Base-by-base conservation (phyloP, 2,329 filamentous ascomycete species). In the Dactylellina parvicollis region DNA sequence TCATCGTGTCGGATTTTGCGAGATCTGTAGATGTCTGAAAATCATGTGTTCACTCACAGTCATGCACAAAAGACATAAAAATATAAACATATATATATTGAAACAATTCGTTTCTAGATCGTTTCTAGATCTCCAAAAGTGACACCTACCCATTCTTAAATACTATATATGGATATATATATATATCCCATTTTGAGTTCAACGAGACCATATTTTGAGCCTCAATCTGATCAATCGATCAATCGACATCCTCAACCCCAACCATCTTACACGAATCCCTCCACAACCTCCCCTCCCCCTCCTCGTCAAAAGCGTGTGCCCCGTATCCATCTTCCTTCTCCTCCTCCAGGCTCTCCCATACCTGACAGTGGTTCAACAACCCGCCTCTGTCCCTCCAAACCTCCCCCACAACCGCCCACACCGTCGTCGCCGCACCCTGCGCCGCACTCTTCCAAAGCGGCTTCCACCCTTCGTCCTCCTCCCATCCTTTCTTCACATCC, bases 371-470 rank as follows among this genome's bases (percentile, higher is more conserved):
- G 14, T 79, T 79, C 24, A 86, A 75, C 71, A 79, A 80, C 2
- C 83, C 84, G 2, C 83, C 85, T 73, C 80, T 82, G 1, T 80
- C 81, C 77, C 84, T 82, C 79, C 80, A 82, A 24, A 80, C 81
- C 56, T 78, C 80, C 1, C 77, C 79, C 1, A 83, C 75, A 0
- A 82, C 83, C 0, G 82, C 83, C 79, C 80, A 83, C 0, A 84
- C 79, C 2, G 80, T 80, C 8, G 84, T 85, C 0, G 84, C 83
- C 18, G 84, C 84, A 1, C 84, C 84, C 75, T 85, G 84, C 24
- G 79, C 80, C 1, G 80, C 56, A 69, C 57, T 79, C 76, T 81
- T 81, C 57, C 57, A 56, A 80, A 67, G 54, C 75, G 77, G 8
- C 77, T 75, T 18, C 70, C 56, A 7, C 76, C 36, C 24, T 60